phyloP scores from a whole-genome alignment of 495 filamentous ascomycete genomes.

The Aspergillus saccharolyticus region DNA sequence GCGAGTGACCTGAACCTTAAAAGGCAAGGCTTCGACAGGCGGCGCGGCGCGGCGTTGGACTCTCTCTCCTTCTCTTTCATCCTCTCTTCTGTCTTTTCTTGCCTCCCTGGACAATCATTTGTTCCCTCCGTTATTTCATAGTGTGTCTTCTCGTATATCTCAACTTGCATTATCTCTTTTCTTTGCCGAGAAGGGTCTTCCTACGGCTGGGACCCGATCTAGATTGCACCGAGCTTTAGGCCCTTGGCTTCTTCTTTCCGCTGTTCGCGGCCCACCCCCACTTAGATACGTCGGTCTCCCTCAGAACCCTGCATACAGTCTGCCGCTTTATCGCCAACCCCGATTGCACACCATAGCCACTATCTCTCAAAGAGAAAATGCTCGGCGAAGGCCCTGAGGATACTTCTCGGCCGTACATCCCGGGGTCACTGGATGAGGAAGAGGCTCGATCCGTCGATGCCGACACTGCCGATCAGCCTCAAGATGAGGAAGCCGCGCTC shows the following conservation, averaged over 20 bases:
- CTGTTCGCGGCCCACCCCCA: conserved; percentile 15
- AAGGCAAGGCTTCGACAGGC: not conserved
- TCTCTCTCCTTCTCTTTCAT: conserved; percentile 9
- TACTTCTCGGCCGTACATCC: conserved; percentile 30
- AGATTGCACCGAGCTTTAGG: conserved; percentile 10
- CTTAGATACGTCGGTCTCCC: conserved; percentile 8
- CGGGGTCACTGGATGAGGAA: conserved; percentile 31
- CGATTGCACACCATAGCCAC: conserved; percentile 2
- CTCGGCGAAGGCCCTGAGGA: conserved; percentile 34
- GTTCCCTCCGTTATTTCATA: not conserved
- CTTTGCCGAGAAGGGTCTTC: conserved; percentile 1
- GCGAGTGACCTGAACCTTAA: conserved; percentile 12
- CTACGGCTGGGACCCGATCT: conserved; percentile 12
- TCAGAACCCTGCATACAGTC: conserved; percentile 1
- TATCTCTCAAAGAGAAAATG: conserved; percentile 21
- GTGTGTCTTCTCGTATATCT: too few species aligned
- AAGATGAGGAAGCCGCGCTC: conserved; percentile 35
- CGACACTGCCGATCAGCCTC: conserved; percentile 35
- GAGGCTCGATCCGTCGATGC: conserved; percentile 35
- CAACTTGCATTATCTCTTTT: not conserved
- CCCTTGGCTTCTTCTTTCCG: conserved; percentile 4
- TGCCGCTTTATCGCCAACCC: conserved; percentile 12
- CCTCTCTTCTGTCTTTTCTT: conserved; percentile 11
- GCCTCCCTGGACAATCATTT: conserved; percentile 5
- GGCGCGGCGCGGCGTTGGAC: not conserved